A percentile compares a stretch with the other conserved stretches of the same genome.
phyloP scores from a whole-genome alignment of 305 asterid species.

The Fraxinus floribunda region DNA sequence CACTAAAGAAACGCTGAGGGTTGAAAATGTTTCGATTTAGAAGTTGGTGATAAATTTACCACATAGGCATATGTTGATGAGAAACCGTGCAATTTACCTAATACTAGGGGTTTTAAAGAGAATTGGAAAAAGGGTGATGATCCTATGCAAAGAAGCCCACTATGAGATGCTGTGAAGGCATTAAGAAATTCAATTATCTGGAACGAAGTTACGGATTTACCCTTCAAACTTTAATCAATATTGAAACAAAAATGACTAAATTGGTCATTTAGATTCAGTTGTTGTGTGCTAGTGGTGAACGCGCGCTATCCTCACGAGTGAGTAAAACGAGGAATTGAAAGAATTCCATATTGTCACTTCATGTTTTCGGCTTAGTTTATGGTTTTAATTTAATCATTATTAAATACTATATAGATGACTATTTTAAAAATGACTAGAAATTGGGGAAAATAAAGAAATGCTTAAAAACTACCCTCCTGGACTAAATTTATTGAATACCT shows the following conservation, averaged over 20 bases:
- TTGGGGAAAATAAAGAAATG: neutral
- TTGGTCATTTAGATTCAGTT: neutral
- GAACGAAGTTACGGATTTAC: neutral
- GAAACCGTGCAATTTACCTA: neutral
- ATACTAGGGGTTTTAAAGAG: neutral
- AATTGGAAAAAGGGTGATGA: neutral
- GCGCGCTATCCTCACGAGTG: neutral
- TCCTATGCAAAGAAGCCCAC: neutral
- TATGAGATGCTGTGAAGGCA: neutral
- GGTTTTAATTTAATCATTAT: neutral
- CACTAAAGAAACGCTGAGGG: neutral
- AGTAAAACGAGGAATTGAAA: neutral
- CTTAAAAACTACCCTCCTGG: neutral
- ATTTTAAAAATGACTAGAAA: neutral
- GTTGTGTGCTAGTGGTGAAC: neutral
- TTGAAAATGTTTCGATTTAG: neutral
- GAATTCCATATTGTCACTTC: neutral
- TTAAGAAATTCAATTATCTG: neutral
- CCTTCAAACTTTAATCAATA: neutral
- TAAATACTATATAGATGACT: neutral
- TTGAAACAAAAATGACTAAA: neutral
- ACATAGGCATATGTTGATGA: neutral
- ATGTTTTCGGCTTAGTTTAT: neutral
- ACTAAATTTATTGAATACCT: neutral
- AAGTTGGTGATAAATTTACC: neutral